Evolutionary conservation across 2,329 filamentous ascomycete genomes (phyloP), one percentile per base, ranked within the genome.

Genomic region (Calonectria pteridis): DNA sequence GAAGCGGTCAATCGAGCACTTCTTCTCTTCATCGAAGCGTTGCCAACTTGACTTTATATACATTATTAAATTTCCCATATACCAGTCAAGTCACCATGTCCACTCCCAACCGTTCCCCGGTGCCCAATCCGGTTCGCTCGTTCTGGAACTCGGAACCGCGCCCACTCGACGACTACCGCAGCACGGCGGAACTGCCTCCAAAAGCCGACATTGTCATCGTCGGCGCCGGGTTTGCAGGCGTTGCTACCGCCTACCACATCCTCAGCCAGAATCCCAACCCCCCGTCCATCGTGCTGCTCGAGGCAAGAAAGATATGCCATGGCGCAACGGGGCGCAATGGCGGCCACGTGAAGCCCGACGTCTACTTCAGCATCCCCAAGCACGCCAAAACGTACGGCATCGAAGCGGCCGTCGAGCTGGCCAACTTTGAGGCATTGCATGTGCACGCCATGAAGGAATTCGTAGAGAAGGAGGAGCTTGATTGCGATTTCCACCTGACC

Each of bases 121-220:
- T 74, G 40, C 29, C 68, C 23, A 74, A 76, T 18, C 72, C 74
- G 0, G 69, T 72, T 31, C 40, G 66, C 18, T 76, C 74, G 6
- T 74, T 76, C 28, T 76, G 74, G 74, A 76, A 67, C 40, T 51
- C 66, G 18, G 49, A 64, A 11, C 66, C 72, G 9, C 51, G 62
- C 10, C 23, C 53, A 2, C 69, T 74, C 14, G 74, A 76, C 26
- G 55, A 74, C 33, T 67, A 66, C 23, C 72, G 72, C 37, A 74
- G 66, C 59, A 75, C 72, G 0, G 14, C 31, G 0, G 65, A 73
- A 2, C 77, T 89, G 0, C 88, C 87, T 0, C 53, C 76, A 1
- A 75, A 83, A 37, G 83, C 81, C 40, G 86, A 89, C 70, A 84
- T 89, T 59, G 83, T 85, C 40, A 85, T 89, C 58, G 83, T 89